Percentiles rank a stretch among this genome's conserved stretches.
Evolutionary conservation across 345 rosid genomes (phyloP).

Genomic region (Gossypium raimondii): DNA sequence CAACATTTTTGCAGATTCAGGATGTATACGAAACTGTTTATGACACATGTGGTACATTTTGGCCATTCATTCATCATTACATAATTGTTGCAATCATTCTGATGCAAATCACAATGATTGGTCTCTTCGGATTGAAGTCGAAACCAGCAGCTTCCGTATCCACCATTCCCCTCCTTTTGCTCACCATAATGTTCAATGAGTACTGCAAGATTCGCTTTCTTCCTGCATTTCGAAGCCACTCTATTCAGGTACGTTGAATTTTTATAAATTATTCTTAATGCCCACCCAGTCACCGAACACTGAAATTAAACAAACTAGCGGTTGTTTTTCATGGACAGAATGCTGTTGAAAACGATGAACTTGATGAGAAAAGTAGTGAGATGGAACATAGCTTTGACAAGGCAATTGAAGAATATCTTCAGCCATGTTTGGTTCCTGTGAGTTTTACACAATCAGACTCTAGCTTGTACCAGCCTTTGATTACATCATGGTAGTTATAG

Average conservation of each 20-base stretch:
- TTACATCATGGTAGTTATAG: conserved; percentile 18
- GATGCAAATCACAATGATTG: conserved; percentile 92
- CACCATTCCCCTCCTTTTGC: conserved; percentile 62
- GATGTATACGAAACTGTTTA: conserved; percentile 69
- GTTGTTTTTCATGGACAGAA: conserved; percentile 39
- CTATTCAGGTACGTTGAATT: conserved; percentile 49
- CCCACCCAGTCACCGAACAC: background rate
- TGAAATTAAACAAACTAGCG: background rate
- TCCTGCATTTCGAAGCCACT: conserved; percentile 53
- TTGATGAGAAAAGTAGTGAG: conserved; percentile 45
- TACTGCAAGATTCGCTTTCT: conserved; percentile 88
- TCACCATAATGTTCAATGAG: conserved; percentile 70
- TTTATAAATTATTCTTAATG: background rate
- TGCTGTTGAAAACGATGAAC: conserved; percentile 68
- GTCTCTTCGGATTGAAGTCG: conserved; percentile 85
- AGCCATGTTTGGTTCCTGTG: conserved; percentile 44
- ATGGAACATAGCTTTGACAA: conserved; percentile 39
- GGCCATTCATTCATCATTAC: conserved; percentile 82
- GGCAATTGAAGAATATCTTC: conserved; percentile 53
- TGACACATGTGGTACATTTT: conserved; percentile 73
- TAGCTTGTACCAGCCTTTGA: conserved; percentile 43
- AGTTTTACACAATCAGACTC: conserved; percentile 30
- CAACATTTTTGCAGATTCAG: conserved; percentile 47
- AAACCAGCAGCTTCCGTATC: conserved; percentile 81
- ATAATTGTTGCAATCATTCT: conserved; percentile 61